Conservation (phyloP, 345 rosid species). For the Mallotus nudiflorus region DNA sequence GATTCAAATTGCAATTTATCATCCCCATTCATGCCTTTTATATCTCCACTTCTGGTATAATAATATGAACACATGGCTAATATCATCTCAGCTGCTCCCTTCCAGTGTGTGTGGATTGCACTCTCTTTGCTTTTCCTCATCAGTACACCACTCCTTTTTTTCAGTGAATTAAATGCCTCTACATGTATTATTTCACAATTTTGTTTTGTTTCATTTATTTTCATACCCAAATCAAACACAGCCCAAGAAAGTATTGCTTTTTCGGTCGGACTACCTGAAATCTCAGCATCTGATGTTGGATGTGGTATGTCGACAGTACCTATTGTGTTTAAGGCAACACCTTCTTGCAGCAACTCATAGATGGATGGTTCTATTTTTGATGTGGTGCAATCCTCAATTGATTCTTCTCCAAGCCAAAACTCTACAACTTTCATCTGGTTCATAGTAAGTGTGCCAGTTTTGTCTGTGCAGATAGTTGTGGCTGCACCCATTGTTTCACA, state of each 20-base stretch:
- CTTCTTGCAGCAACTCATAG: slow-evolving; percentile 44
- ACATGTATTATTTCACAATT: slow-evolving; percentile 33
- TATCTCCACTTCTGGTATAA: slow-evolving; percentile 34
- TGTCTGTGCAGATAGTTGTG: slow-evolving; percentile 55
- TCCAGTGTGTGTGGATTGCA: slow-evolving; percentile 44
- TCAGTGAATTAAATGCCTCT: slow-evolving; percentile 52
- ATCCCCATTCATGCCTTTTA: slow-evolving; percentile 32
- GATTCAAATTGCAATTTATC: slow-evolving; percentile 20
- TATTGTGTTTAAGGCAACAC: slow-evolving; percentile 40
- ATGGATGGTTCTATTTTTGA: slow-evolving; percentile 26
- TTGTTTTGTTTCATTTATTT: slow-evolving; percentile 27
- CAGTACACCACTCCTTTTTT: slow-evolving; percentile 49
- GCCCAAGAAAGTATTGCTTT: slow-evolving; percentile 56
- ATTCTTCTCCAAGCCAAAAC: slow-evolving; percentile 38
- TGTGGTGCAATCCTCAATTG: slow-evolving; percentile 17
- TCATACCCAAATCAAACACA: slow-evolving; percentile 38
- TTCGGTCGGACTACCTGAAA: slow-evolving; percentile 53
- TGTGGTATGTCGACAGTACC: slow-evolving; percentile 29
- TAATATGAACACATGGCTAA: slow-evolving; percentile 41
- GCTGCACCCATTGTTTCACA: slow-evolving; percentile 62
- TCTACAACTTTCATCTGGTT: slow-evolving; percentile 42
- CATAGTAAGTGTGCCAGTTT: slow-evolving; percentile 52
- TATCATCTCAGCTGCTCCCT: slow-evolving; percentile 59
- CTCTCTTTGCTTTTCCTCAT: slow-evolving; percentile 24
- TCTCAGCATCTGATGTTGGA: slow-evolving; percentile 25